Conservation (phyloP, 257 asterid species). For the Knoxia roxburghii region DNA sequence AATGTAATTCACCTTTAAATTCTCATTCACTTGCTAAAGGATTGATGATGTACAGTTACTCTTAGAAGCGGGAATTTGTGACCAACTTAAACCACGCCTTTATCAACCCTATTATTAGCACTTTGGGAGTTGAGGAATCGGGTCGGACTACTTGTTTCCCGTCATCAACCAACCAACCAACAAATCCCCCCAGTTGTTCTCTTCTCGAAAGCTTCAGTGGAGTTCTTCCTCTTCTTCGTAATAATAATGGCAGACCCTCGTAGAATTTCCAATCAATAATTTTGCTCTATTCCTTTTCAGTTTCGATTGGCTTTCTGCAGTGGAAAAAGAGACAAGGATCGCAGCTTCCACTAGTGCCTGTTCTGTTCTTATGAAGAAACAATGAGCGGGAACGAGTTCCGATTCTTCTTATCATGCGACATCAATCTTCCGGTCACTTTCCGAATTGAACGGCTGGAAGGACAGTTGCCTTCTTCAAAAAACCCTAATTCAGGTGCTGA, state of each 20-base stretch:
- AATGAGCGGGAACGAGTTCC: slow-evolving; percentile 81
- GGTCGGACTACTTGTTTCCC: not conserved
- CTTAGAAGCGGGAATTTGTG: not conserved
- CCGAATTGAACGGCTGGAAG: slow-evolving; percentile 89
- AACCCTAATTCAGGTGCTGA: slow-evolving; percentile 54
- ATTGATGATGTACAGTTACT: no score
- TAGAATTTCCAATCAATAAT: not conserved
- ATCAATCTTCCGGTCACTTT: slow-evolving; percentile 88
- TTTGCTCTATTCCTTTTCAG: not conserved
- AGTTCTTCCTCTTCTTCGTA: not conserved
- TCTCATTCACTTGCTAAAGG: no score
- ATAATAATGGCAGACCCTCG: not conserved
- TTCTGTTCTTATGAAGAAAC: not conserved
- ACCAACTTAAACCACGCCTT: not conserved
- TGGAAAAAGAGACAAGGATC: no score
- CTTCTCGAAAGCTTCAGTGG: slow-evolving; percentile 8
- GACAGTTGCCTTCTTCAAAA: slow-evolving; percentile 45
- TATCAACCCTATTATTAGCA: not conserved
- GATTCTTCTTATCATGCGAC: slow-evolving; percentile 93
- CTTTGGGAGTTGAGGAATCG: not conserved
- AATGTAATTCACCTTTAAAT: no score
- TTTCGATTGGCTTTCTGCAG: not conserved
- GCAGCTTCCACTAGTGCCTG: not conserved
- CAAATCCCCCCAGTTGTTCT: slow-evolving; percentile 4
- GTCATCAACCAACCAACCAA: not conserved